Percentiles rank a stretch among this genome's conserved stretches.
phyloP scores from a whole-genome alignment of 352 stramenopile species.

The Pythium brassicae region DNA sequence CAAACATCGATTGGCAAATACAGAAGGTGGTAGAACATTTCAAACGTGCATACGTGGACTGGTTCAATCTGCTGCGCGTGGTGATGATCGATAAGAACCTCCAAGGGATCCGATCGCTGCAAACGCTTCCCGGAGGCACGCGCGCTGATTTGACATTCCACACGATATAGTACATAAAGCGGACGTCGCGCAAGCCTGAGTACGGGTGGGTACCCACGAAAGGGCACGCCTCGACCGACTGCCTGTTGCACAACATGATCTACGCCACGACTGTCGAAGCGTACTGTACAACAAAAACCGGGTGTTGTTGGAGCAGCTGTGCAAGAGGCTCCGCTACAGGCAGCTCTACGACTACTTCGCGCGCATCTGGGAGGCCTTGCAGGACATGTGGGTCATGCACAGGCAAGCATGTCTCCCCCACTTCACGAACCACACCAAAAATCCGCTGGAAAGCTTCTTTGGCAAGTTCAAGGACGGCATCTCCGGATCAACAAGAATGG shows the following conservation, averaged over 20 bases:
- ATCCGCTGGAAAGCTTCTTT: not conserved
- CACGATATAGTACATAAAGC: slow-evolving; percentile 18
- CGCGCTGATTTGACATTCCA: slow-evolving; percentile 25
- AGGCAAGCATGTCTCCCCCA: not conserved
- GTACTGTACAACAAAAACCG: slow-evolving; percentile 15
- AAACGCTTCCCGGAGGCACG: slow-evolving; percentile 11
- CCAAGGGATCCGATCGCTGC: slow-evolving; percentile 18
- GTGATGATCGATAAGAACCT: slow-evolving; percentile 28
- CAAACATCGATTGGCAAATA: slow-evolving; percentile 23
- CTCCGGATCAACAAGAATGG: not conserved
- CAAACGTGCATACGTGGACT: slow-evolving; percentile 7
- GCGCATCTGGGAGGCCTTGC: not conserved
- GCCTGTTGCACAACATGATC: slow-evolving; percentile 8
- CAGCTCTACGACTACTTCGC: not conserved
- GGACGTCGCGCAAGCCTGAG: slow-evolving; percentile 5
- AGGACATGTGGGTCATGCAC: not conserved
- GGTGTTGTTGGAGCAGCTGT: not conserved
- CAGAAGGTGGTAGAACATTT: slow-evolving; percentile 10
- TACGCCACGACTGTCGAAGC: not conserved
- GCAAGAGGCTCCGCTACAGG: not conserved
- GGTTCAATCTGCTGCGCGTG: slow-evolving; percentile 7
- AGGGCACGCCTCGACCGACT: slow-evolving; percentile 11
- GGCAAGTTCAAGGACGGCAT: not conserved
- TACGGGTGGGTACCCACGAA: slow-evolving; percentile 3
- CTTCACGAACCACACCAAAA: not conserved